Percentiles rank a stretch among this genome's conserved stretches.
These are phyloP conservation scores for Botrytis porri DNA, from an alignment of 2,329 filamentous ascomycete genomes.

Conservation along the genomic window DNA sequence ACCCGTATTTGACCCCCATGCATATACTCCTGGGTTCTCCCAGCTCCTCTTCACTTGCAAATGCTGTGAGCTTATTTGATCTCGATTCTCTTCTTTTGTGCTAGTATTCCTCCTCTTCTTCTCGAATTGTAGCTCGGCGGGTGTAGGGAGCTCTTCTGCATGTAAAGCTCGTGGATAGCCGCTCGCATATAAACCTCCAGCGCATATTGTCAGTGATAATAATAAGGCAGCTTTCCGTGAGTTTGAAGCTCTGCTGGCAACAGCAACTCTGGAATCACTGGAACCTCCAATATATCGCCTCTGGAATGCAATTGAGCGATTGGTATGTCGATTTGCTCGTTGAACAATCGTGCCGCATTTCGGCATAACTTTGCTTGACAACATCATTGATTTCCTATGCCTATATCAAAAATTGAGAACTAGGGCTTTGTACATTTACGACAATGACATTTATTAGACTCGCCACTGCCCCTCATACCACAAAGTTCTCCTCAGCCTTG, in stretches of 20 bases:
- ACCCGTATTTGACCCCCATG: slow-evolving; percentile 87
- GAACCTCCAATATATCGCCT: slow-evolving; percentile 28
- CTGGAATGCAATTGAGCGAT: slow-evolving; percentile 18
- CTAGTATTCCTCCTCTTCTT: slow-evolving; percentile 54
- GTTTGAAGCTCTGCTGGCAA: slow-evolving; percentile 21
- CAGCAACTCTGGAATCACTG: slow-evolving; percentile 23
- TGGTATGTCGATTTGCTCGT: slow-evolving; percentile 23
- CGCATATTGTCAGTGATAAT: slow-evolving; percentile 29
- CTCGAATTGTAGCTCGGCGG: slow-evolving; percentile 65
- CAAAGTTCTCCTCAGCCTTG: slow-evolving; percentile 19
- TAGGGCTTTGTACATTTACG: slow-evolving; percentile 3
- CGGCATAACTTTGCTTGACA: slow-evolving; percentile 25
- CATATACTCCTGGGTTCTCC: slow-evolving; percentile 83
- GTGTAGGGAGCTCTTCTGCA: slow-evolving; percentile 34
- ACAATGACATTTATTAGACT: slow-evolving; percentile 3
- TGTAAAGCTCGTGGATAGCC: slow-evolving; percentile 31
- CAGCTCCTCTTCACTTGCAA: slow-evolving; percentile 80
- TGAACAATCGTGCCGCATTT: slow-evolving; percentile 23
- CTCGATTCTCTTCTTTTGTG: slow-evolving; percentile 69
- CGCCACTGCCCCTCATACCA: slow-evolving; percentile 13
- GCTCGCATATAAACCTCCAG: slow-evolving; percentile 30
- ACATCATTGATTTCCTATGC: slow-evolving; percentile 23
- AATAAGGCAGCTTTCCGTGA: slow-evolving; percentile 26
- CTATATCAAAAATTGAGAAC: neutral
- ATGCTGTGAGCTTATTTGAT: slow-evolving; percentile 80